A percentile compares a stretch with the other conserved stretches of the same genome.
phyloP scores from a whole-genome alignment of 768 basidiomycete species.

The Tephrocybe rancida region DNA sequence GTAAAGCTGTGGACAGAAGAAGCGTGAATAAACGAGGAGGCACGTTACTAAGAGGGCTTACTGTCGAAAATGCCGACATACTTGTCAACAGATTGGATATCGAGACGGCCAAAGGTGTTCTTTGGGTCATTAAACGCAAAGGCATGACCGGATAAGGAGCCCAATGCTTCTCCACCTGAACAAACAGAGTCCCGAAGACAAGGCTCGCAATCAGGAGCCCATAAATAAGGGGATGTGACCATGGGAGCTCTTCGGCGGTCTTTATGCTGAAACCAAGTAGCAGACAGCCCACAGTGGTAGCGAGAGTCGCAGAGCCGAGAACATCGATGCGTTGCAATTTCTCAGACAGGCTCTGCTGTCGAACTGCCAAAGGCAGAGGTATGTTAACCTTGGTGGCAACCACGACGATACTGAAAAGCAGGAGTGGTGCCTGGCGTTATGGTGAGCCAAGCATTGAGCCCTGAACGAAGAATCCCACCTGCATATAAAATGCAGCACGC shows the following conservation, averaged over 20 bases:
- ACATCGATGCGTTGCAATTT: slow-evolving; percentile 85
- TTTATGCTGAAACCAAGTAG: slow-evolving; percentile 80
- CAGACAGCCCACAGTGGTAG: slow-evolving; percentile 66
- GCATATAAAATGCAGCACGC: slow-evolving; percentile 85
- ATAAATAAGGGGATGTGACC: slow-evolving; percentile 73
- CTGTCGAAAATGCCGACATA: slow-evolving; percentile 81
- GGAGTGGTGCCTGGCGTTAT: slow-evolving; percentile 65
- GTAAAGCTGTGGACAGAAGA: slow-evolving; percentile 57
- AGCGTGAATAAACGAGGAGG: slow-evolving; percentile 20
- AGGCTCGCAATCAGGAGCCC: slow-evolving; percentile 62
- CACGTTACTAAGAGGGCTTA: slow-evolving; percentile 30
- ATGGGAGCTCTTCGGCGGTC: slow-evolving; percentile 75
- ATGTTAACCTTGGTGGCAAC: slow-evolving; percentile 82
- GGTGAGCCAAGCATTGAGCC: slow-evolving; percentile 11
- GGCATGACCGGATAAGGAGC: slow-evolving; percentile 92
- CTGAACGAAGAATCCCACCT: slow-evolving; percentile 47
- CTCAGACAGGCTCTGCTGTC: slow-evolving; percentile 56
- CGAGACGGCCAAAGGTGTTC: slow-evolving; percentile 83
- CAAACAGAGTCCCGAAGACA: slow-evolving; percentile 59
- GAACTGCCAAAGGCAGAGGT: slow-evolving; percentile 64
- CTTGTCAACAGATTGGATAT: slow-evolving; percentile 78
- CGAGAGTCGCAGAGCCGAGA: slow-evolving; percentile 81
- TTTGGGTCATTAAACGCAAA: slow-evolving; percentile 69
- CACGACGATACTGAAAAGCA: slow-evolving; percentile 69
- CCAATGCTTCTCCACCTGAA: slow-evolving; percentile 78